A percentile compares a stretch with the other conserved stretches of the same genome.
Conservation (phyloP, 345 rosid species). For the Zanthoxylum bungeanum region DNA sequence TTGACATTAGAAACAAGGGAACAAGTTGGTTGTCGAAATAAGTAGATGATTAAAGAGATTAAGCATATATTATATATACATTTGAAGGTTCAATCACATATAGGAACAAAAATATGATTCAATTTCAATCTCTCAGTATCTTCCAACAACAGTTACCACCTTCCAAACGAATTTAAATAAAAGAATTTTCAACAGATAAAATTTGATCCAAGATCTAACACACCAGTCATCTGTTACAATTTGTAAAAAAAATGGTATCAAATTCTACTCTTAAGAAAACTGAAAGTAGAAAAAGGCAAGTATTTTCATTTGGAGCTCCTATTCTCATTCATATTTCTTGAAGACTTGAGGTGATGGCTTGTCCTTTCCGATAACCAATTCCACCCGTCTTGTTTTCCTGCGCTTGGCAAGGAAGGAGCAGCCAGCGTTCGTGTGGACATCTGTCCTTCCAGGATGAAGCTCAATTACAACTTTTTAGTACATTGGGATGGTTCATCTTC, state of each 20-base stretch:
- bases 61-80: neutral
- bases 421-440: neutral
- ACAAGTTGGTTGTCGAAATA: neutral
- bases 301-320: neutral
- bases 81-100: neutral
- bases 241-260: neutral
- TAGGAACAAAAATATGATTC: neutral
- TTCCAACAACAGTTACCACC: neutral
- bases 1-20: neutral
- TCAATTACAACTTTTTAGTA: neutral
- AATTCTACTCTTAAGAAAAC: neutral
- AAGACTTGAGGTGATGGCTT: neutral
- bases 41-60: neutral
- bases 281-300: neutral
- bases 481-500: conserved; percentile 15
- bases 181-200: conserved; percentile 3
- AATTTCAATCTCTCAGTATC: neutral
- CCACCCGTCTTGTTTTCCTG: neutral
- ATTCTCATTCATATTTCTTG: neutral
- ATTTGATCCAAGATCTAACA: neutral
- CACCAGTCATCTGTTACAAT: neutral
- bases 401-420: neutral
- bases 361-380: neutral
- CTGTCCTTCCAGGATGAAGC: neutral
- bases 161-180: neutral